Conservation (phyloP, 176 grass and related monocot genomes). For the Ensete ventricosum region DNA sequence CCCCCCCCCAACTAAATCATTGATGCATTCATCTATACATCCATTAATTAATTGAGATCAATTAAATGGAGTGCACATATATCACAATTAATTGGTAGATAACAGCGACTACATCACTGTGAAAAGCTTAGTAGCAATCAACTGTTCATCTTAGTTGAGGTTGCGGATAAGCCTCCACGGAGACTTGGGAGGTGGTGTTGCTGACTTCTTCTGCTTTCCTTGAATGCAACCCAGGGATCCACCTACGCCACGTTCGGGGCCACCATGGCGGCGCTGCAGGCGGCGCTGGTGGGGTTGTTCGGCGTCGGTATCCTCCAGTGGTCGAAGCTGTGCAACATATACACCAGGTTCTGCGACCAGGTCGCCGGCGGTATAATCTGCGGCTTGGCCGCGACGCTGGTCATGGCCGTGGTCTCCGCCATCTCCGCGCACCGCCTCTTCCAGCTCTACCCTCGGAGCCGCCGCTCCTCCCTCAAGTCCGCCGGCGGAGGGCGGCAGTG, state of each 20-base stretch:
- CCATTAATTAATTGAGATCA: too few species aligned
- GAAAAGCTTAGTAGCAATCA: too few species aligned
- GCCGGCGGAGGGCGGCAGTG: neutral
- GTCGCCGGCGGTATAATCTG: slow-evolving; percentile 50
- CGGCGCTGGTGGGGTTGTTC: slow-evolving; percentile 35
- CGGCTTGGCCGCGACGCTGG: slow-evolving; percentile 22
- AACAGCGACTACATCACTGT: too few species aligned
- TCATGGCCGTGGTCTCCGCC: slow-evolving; percentile 37
- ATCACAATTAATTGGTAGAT: too few species aligned
- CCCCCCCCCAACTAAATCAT: too few species aligned
- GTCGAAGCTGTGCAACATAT: slow-evolving; percentile 92
- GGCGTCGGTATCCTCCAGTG: slow-evolving; percentile 50
- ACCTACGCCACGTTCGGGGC: slow-evolving; percentile 56
- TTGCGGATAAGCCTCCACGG: neutral
- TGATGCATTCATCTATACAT: too few species aligned
- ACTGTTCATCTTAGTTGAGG: too few species aligned
- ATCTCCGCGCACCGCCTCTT: slow-evolving; percentile 76
- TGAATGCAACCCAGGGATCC: slow-evolving; percentile 22
- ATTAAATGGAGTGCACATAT: too few species aligned
- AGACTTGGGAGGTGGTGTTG: neutral
- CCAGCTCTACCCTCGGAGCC: slow-evolving; percentile 38
- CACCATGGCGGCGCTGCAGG: slow-evolving; percentile 55
- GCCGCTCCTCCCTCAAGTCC: neutral
- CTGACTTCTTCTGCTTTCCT: neutral
- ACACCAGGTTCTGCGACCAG: slow-evolving; percentile 73